Evolutionary conservation across 1,284 basidiomycete genomes (phyloP), one percentile per base, ranked within the genome.

Genomic region (Cryptococcus sp.): DNA sequence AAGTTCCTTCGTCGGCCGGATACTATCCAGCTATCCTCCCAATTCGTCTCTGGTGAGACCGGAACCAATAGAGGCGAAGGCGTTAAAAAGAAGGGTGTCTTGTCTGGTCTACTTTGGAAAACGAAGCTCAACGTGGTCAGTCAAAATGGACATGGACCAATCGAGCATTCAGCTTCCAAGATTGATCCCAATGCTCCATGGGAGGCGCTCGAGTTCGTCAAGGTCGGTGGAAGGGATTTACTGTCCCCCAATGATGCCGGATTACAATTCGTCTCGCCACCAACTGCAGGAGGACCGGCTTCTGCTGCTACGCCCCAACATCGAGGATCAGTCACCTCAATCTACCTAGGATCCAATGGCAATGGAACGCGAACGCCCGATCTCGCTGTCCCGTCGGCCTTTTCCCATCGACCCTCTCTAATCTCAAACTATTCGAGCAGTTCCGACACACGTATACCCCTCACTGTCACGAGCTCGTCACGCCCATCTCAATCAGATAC

Each of bases 1-100:
- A 50, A 34, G 3, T 74, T 74, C 57, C 60, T 74, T 1, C 57
- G 72, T 1, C 50, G 72, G 41, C 72, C 72, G 3, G 72, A 74
- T 49, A 70, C 66, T 13, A 68, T 74, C 47, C 64, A 67, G 31
- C 54, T 71, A 1, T 70, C 69, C 2, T 60, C 57, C 2, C 57
- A 62, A 37, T 58, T 59, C 36, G 48, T 55, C 42, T 53, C 57
- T 22, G 59, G 60, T n/a, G 41, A 45, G 44, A 13, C 50, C 43
- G 22, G 43, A 48, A 39, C 13, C 45, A 37, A 36, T 41, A 16
- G n/a, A 34, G 28, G 36, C 37, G 31, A 34, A 23, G 37, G n/a
- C 34, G 34, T 24, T 16, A 31, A n/a, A 31, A 48, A 21, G 50
- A 36, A 14, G 48, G 42, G 10, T 2, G 16, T 32, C n/a, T 7